Conservation (phyloP, 441 rosid genomes). For the Brassica balearica region DNA sequence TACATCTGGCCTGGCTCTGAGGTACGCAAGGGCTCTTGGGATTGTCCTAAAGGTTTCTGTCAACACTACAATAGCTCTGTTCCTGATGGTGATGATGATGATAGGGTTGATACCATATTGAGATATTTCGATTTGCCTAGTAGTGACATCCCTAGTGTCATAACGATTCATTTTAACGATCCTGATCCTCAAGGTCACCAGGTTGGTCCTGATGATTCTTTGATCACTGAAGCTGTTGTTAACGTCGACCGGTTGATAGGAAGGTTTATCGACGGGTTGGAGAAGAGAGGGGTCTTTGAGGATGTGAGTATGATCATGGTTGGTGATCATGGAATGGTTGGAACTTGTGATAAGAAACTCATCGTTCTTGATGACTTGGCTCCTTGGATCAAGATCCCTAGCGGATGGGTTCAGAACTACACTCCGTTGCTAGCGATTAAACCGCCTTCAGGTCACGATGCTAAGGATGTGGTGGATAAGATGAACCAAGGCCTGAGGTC, state of each 20-base stretch:
- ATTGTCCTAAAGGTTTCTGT: constrained; percentile 70
- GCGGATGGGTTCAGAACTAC: constrained; percentile 69
- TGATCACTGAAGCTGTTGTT: constrained; percentile 79
- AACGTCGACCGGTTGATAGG: constrained; percentile 80
- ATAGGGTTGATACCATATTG: constrained; percentile 80
- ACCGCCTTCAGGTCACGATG: constrained; percentile 55
- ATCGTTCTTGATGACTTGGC: constrained; percentile 76
- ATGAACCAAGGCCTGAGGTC: constrained; percentile 79
- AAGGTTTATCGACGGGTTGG: constrained; percentile 75
- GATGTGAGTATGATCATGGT: constrained; percentile 82
- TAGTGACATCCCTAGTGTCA: constrained; percentile 70
- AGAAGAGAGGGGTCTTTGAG: constrained; percentile 81
- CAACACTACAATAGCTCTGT: constrained; percentile 71
- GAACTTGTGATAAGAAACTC: constrained; percentile 86
- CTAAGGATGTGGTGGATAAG: constrained; percentile 62
- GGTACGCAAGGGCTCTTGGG: constrained; percentile 86
- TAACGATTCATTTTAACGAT: constrained; percentile 92
- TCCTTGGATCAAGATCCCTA: constrained; percentile 69
- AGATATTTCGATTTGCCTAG: constrained; percentile 79
- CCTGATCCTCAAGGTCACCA: constrained; percentile 96
- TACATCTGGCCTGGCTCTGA: constrained; percentile 99
- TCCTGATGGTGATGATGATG: constrained; percentile 63
- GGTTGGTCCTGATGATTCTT: constrained; percentile 92
- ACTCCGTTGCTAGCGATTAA: constrained; percentile 75
- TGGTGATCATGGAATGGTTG: constrained; percentile 99